Base-by-base conservation (phyloP, 1,284 basidiomycete genomes). In the Ustilago esculenta region DNA sequence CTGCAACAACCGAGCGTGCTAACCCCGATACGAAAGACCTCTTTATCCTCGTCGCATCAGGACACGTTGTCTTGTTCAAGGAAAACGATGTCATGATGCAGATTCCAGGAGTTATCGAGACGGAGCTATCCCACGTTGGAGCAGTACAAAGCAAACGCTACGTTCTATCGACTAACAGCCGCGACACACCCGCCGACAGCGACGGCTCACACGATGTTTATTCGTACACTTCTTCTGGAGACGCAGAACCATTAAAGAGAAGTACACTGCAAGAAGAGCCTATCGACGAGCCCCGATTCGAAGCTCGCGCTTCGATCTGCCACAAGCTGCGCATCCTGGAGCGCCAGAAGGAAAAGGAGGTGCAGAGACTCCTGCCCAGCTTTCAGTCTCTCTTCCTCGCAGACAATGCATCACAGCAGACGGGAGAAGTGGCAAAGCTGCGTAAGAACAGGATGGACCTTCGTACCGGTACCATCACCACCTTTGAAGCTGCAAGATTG, bases 11-110 rank as follows among this genome's bases (percentile, higher is more conserved):
- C 30, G 6, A 41, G 24, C 14, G 27, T 2, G 27, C 17, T 8
- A 39, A 36, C n/a, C 18, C 32, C 1, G 46, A 34, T 1, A 30
- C 40, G 41, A 51, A 30, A 15, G 58, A 66, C 5, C 29, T 75
- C 45, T 72, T 47, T 46, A 54, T 65, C 3, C 51, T 75, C 23
- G 44, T 54, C 23, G 46, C 56, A 1, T 41, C 60, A 3, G 72
- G 72, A 6, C 30, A 53, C 21, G 37, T 72, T 35, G 51, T 59
- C 12, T 30, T 56, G 11, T 59, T 25, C 49, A 57, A 52, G n/a
- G 55, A 58, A 2, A 49, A 52, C 36, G 72, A 75, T 25, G 63
- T 75, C 17, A 72, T 68, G 64, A 54, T 75, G 11, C 52, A 55
- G 34, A 57, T 75, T 15, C 64, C 65, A 3, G 17, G 20, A 8